phyloP scores from a whole-genome alignment of 768 basidiomycete genomes.

The Pleurotus djamor region DNA sequence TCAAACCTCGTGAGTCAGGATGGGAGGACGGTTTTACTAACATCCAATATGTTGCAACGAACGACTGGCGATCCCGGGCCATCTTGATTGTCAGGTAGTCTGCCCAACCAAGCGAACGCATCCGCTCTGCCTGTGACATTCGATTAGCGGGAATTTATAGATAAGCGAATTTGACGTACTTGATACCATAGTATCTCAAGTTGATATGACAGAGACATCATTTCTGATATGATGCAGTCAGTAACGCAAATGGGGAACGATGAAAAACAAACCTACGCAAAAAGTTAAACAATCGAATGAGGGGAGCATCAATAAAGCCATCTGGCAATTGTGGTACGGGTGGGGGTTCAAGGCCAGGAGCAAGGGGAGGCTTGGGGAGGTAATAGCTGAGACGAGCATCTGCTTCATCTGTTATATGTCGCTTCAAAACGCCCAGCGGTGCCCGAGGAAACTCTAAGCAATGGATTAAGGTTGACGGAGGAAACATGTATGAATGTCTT shows the following conservation, averaged over 20 bases:
- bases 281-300: constrained; percentile 85
- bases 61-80: constrained; percentile 60
- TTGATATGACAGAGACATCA: constrained; percentile 91
- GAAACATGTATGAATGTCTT: background rate
- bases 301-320: constrained; percentile 74
- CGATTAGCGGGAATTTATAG: too few relatives aligned
- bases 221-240: constrained; percentile 45
- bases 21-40: constrained; percentile 28
- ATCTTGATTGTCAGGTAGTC: constrained; percentile 73
- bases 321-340: constrained; percentile 52
- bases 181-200: constrained; percentile 88
- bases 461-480: background rate
- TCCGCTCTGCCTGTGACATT: constrained; percentile 56
- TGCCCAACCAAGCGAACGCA: constrained; percentile 86
- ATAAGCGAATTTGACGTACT: constrained; percentile 26
- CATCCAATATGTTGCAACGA: constrained; percentile 89
- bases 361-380: constrained; percentile 44
- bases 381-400: constrained; percentile 67
- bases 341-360: constrained; percentile 37
- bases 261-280: constrained; percentile 63
- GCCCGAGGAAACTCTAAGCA: constrained; percentile 68
- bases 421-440: constrained; percentile 60
- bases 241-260: background rate
- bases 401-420: constrained; percentile 72
- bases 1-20: background rate